phyloP scores from a whole-genome alignment of 2,329 filamentous ascomycete genomes.

The Talaromyces amestolkiae region DNA sequence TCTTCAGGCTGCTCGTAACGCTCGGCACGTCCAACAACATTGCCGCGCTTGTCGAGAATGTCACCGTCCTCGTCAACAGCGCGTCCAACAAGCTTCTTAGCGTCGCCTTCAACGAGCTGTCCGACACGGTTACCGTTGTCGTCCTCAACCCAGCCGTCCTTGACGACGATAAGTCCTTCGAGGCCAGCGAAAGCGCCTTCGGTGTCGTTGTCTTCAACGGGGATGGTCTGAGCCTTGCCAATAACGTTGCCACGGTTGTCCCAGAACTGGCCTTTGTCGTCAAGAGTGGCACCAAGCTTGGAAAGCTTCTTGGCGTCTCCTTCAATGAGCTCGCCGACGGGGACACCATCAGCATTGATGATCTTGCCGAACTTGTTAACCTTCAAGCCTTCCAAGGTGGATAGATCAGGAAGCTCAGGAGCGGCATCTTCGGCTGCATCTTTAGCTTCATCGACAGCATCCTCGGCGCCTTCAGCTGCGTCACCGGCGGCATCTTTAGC shows the following conservation, averaged over 20 bases:
- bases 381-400: constrained; percentile 40
- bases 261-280: constrained; percentile 63
- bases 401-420: constrained; percentile 30
- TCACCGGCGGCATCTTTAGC: background rate
- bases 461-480: constrained; percentile 14
- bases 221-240: constrained; percentile 54
- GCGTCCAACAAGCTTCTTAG: constrained; percentile 59
- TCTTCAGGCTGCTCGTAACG: constrained; percentile 50
- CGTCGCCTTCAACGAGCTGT: constrained; percentile 56
- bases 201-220: constrained; percentile 38
- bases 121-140: constrained; percentile 50
- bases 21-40: constrained; percentile 59
- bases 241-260: constrained; percentile 64
- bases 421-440: constrained; percentile 25
- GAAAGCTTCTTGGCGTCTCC: constrained; percentile 63
- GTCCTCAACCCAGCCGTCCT: constrained; percentile 51
- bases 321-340: constrained; percentile 58
- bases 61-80: constrained; percentile 63
- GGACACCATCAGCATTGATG: constrained; percentile 45
- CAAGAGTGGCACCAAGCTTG: constrained; percentile 41
- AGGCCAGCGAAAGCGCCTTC: constrained; percentile 47
- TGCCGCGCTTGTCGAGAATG: constrained; percentile 61
- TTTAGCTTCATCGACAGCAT: constrained; percentile 27
- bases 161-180: constrained; percentile 47
- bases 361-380: constrained; percentile 47